Conservation (phyloP, 169 alveolate species). For the Plasmodium sp. region DNA sequence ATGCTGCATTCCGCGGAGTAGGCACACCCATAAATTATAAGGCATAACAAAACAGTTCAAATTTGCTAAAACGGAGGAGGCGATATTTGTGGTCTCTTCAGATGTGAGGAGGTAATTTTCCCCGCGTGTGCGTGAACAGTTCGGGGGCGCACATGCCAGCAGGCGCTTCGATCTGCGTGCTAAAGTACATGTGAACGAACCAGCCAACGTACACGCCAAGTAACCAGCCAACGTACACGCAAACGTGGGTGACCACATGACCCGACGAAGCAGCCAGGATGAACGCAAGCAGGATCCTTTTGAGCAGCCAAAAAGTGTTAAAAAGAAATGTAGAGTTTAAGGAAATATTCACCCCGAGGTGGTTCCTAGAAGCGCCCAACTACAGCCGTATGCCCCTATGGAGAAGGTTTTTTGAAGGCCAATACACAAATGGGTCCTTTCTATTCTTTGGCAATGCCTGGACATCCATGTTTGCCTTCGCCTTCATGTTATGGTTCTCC, state of each 20-base stretch:
- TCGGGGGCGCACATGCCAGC: background rate
- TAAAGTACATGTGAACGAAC: too few relatives aligned
- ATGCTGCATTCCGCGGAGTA: background rate
- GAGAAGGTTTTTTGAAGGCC: constrained; percentile 89
- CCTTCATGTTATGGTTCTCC: constrained; percentile 87
- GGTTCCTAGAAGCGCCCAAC: constrained; percentile 90
- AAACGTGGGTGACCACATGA: background rate
- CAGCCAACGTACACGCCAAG: too few relatives aligned
- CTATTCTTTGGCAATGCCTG: constrained; percentile 90
- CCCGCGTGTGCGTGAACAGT: background rate
- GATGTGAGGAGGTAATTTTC: background rate
- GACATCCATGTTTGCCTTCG: constrained; percentile 90
- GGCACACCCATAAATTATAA: background rate
- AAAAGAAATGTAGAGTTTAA: constrained; percentile 81
- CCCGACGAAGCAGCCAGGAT: background rate
- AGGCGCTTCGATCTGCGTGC: background rate
- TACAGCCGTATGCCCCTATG: constrained; percentile 88
- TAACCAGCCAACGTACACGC: too few relatives aligned
- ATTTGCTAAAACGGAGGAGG: background rate
- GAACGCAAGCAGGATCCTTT: constrained; percentile 37
- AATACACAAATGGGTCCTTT: constrained; percentile 85
- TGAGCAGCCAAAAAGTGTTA: constrained; percentile 26
- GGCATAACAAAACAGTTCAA: background rate
- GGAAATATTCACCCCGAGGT: constrained; percentile 82
- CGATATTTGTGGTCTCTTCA: background rate